Base-by-base conservation (phyloP, 176 grass and related monocot species). In the Elaeis guineensis region DNA sequence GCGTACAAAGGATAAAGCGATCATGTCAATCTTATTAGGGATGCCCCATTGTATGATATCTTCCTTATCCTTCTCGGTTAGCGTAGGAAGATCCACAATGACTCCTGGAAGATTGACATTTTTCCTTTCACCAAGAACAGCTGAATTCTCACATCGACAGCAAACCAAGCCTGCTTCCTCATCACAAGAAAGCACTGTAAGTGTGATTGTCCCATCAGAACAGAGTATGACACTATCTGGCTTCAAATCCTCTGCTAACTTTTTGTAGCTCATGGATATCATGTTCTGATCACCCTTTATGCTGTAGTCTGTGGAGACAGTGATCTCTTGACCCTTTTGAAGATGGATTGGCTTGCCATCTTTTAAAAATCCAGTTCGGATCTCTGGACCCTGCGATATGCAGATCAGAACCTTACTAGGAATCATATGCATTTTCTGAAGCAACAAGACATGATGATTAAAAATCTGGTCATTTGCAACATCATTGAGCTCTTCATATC, bases 201-300 rank as follows among this genome's bases (percentile, higher is more conserved):
- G 28, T 19, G 58, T 30, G 5, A 61, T 61, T 3, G 58, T 61
- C 58, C 58, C 58, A 39, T 61, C 58, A 32, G 58, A 24, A 61
- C 58, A 61, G 22, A 61, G 58, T 18, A 61, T 39, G 17, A 35
- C 58, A 19, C 58, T 39, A 17, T 18, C 26, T 61, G 58, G 58
- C 25, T 39, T 61, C 30, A 61, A 32, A 61, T 61, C 58, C 5
- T 61, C 58, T 61, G 25, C 58, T 35, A 61, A 61, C 24, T 61
- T 61, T 61, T 61, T 61, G 18, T 61, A 61, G 58, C 58, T 61
- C 58, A 61, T 61, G 16, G 58, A 39, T n/a, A 61, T 61, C 58
- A 61, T 61, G 58, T 39, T 61, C 28, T 61, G 26, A 29, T 61
- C 58, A 61, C 58, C 58, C 58, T 61, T 61, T 30, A 61, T 61